These are phyloP conservation scores for Domatiomyces catenatus DNA, from an alignment of 2,329 filamentous ascomycete species.

Conservation along the genomic window DNA sequence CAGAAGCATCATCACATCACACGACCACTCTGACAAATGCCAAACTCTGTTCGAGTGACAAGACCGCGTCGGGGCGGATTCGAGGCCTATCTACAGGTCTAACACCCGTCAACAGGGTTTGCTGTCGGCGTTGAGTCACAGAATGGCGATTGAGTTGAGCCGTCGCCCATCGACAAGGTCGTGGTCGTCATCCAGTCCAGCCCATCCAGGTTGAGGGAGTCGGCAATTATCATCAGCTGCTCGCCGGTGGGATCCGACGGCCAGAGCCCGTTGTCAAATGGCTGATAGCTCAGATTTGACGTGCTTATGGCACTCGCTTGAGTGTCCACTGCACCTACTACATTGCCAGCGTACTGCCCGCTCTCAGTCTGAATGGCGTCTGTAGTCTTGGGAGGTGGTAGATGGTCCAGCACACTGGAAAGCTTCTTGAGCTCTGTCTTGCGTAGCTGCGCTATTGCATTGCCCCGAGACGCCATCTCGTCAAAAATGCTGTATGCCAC, in stretches of 20 bases:
- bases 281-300: neutral
- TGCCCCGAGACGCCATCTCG: constrained; percentile 33
- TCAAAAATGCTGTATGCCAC: constrained; percentile 32
- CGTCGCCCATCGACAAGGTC: neutral
- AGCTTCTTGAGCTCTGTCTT: constrained; percentile 33
- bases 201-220: constrained; percentile 10
- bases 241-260: constrained; percentile 10
- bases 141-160: neutral
- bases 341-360: neutral
- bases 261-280: constrained; percentile 7
- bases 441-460: constrained; percentile 31
- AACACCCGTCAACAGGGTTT: neutral
- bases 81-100: too few relatives aligned
- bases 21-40: too few relatives aligned
- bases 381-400: constrained; percentile 9
- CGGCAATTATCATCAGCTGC: constrained; percentile 12
- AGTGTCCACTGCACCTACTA: neutral
- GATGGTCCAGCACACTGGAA: constrained; percentile 25
- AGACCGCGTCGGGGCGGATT: too few relatives aligned
- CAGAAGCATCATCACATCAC: too few relatives aligned
- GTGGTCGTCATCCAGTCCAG: constrained; percentile 1
- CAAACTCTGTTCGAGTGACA: too few relatives aligned
- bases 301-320: neutral
- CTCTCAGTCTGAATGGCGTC: neutral
- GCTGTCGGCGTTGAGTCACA: neutral